Percentiles rank a stretch among this genome's conserved stretches.
Conservation (phyloP, 257 asterid species). For the Solanum boliviense region DNA sequence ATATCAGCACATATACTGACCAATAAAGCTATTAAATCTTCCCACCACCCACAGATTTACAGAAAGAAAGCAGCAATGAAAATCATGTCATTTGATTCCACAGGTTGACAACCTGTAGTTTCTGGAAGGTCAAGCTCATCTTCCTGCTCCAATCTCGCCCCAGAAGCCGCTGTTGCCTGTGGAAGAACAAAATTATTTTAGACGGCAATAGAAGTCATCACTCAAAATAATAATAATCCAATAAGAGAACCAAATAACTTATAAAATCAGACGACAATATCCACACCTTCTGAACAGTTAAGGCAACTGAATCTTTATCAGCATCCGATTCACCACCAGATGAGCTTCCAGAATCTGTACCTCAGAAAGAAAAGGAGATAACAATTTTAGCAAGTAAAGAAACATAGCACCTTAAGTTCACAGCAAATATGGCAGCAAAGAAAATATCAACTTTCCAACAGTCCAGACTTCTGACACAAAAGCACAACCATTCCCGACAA, state of each 20-base stretch:
- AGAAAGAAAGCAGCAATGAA: neutral
- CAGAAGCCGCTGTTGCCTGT: neutral
- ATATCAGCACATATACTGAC: neutral
- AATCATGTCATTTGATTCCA: neutral
- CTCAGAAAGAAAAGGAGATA: constrained; percentile 6
- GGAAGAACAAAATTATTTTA: neutral
- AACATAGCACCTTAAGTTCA: neutral
- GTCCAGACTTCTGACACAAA: neutral
- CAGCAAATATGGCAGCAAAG: neutral
- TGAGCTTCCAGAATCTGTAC: constrained; percentile 20
- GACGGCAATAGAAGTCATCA: neutral
- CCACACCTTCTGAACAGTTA: constrained; percentile 6
- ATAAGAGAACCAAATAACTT: neutral
- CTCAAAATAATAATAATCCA: neutral
- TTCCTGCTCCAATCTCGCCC: neutral
- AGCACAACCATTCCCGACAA: neutral
- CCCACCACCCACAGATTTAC: neutral
- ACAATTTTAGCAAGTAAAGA: neutral
- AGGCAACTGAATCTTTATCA: constrained; percentile 24
- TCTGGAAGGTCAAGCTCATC: neutral
- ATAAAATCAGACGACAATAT: neutral
- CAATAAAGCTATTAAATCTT: neutral
- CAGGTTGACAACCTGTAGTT: neutral
- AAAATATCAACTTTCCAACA: neutral
- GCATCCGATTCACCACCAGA: constrained; percentile 40